phyloP scores from a whole-genome alignment of 139 green algal species.

The Chlorella sp. region DNA sequence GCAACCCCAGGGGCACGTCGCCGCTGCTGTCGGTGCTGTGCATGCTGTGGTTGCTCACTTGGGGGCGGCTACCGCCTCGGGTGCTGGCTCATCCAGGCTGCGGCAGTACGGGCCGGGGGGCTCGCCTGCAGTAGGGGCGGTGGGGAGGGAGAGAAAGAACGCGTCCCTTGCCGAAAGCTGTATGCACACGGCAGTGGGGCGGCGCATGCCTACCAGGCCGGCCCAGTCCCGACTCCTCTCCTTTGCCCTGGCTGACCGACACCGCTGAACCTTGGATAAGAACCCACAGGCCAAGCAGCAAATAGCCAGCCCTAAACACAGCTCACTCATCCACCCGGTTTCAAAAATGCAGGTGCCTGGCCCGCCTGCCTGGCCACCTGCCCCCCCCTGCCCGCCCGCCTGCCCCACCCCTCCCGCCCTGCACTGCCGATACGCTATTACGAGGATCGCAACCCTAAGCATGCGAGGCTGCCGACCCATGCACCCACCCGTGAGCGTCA shows the following conservation, averaged over 20 bases:
- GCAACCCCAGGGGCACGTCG: too few species aligned
- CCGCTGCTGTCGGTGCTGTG: not conserved
- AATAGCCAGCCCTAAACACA: too few species aligned
- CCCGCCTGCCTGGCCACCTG: not conserved
- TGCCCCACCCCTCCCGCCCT: not conserved
- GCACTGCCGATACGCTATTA: not conserved
- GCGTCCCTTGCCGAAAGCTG: not conserved
- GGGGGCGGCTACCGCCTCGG: not conserved
- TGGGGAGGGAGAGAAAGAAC: not conserved
- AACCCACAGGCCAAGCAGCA: too few species aligned
- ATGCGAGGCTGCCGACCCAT: not conserved
- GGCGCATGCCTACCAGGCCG: not conserved
- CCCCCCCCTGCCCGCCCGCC: too few species aligned
- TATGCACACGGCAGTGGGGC: not conserved
- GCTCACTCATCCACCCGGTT: too few species aligned
- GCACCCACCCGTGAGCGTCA: conserved; percentile 50
- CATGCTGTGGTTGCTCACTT: not conserved
- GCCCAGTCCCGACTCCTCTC: too few species aligned
- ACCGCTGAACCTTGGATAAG: too few species aligned
- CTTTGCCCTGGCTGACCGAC: too few species aligned
- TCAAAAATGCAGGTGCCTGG: not conserved
- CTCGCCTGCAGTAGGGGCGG: conserved; percentile 10
- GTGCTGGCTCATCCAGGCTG: conserved; percentile 60
- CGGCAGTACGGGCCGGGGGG: conserved; percentile 69
- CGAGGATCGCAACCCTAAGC: too few species aligned